Percentiles rank a stretch among this genome's conserved stretches.
Conservation (phyloP, 768 basidiomycete species). For the Trametes punicea region DNA sequence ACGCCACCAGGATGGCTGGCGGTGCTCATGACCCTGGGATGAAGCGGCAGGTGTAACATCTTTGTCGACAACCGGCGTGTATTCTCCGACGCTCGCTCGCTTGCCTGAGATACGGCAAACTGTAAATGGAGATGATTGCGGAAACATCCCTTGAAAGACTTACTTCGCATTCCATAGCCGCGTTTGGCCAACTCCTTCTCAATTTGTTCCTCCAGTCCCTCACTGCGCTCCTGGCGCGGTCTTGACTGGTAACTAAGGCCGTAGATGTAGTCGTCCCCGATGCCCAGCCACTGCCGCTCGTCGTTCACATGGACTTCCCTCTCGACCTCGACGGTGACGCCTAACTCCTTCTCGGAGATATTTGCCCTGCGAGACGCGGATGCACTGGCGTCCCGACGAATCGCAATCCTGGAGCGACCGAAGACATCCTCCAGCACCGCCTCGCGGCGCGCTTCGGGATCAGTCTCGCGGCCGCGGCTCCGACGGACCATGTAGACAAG, state of each 20-base stretch:
- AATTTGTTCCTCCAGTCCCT: slow-evolving; percentile 50
- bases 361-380: slow-evolving; percentile 4
- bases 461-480: slow-evolving; percentile 53
- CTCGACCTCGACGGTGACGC: slow-evolving; percentile 41
- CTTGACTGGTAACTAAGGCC: slow-evolving; percentile 33
- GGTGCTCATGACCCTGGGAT: slow-evolving; percentile 24
- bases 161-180: slow-evolving; percentile 35
- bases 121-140: neutral
- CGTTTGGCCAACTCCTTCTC: slow-evolving; percentile 49
- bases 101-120: slow-evolving; percentile 4
- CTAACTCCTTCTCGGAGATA: slow-evolving; percentile 13
- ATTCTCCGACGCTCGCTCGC: neutral
- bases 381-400: slow-evolving; percentile 13
- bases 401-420: slow-evolving; percentile 28
- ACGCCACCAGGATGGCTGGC: slow-evolving; percentile 56
- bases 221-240: slow-evolving; percentile 45
- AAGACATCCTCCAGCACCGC: slow-evolving; percentile 35
- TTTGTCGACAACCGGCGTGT: slow-evolving; percentile 14
- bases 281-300: slow-evolving; percentile 51
- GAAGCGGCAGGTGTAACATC: slow-evolving; percentile 15
- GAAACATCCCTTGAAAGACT: neutral
- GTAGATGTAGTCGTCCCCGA: slow-evolving; percentile 40
- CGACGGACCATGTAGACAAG: slow-evolving; percentile 55
- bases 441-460: slow-evolving; percentile 40
- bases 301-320: slow-evolving; percentile 41